Evolutionary conservation across 768 basidiomycete species (phyloP), one percentile per base, ranked within the genome.

Genomic region (Macrolepiota dolichaula): DNA sequence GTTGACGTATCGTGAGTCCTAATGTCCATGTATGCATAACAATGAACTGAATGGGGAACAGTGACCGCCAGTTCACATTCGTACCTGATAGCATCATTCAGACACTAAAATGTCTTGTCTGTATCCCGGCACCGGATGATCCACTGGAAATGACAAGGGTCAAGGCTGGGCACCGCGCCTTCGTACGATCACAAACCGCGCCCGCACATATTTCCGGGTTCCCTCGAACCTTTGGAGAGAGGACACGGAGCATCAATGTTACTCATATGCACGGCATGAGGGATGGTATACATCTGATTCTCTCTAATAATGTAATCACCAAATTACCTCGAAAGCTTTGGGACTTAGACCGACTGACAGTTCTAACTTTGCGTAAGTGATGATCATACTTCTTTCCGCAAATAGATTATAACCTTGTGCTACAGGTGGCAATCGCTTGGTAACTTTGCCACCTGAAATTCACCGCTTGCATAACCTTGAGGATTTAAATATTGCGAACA

Each of bases 401-500:
- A 32, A 17, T 12, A 3, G 53, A 13, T 42, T 38, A 57, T 42
- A 32, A 57, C 42, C 5, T 29, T 25, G 32, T 27, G 75, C 75
- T 47, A 66, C 77, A 89, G 90, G 87, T 2, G 73, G 72, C 4
- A 92, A 92, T 66, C 66, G 69, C 11, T 71, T 92, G 5, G 77
- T 72, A 1, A 74, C 72, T 42, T 70, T 92, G 19, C 89, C 90
- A 1, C 83, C 89, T 0, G 87, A 88, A 54, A 86, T 92, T 37
- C 74, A 71, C 19, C 74, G 73, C 5, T 75, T 91, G 17, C 73
- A 67, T 9, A 80, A 81, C 52, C 78, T 92, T 2, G 75, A 76
- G 52, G 81, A 85, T 47, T 76, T 92, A 6, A 87, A 89, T 62
- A 66, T 92, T 3, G 77, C 86, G 0, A 76, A 79, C 56, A 92